These are phyloP conservation scores for Suhomyces pyralidae DNA, from an alignment of 805 yeast genomes.

Conservation along the genomic window DNA sequence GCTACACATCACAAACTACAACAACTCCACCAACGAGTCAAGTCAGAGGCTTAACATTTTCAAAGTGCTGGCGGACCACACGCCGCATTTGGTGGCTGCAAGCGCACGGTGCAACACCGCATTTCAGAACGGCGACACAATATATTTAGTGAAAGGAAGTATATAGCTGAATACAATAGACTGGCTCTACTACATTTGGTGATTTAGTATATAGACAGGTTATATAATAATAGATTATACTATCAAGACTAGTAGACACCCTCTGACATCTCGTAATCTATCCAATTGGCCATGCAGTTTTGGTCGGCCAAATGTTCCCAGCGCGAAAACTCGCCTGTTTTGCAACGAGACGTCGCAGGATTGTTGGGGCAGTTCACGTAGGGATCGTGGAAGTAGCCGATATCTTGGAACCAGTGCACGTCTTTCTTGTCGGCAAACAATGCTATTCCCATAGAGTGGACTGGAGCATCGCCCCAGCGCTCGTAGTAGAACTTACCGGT, in stretches of 20 bases:
- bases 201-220: too few species aligned
- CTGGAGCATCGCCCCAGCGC: conserved; percentile 94
- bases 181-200: neutral
- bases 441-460: conserved; percentile 71
- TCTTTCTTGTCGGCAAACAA: conserved; percentile 65
- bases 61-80: conserved; percentile 24
- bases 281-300: conserved; percentile 76
- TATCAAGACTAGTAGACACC: conserved; percentile 4
- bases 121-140: conserved; percentile 47
- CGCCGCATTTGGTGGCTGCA: conserved; percentile 24
- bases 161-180: neutral
- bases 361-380: conserved; percentile 72
- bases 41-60: conserved; percentile 49
- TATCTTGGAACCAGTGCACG: conserved; percentile 85
- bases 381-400: conserved; percentile 75
- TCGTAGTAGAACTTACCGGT: conserved; percentile 86
- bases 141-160: conserved; percentile 49
- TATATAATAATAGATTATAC: too few species aligned
- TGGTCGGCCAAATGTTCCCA: conserved; percentile 56
- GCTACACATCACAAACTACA: conserved; percentile 47
- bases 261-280: conserved; percentile 33
- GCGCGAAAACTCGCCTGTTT: conserved; percentile 51
- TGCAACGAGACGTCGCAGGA: conserved; percentile 44
- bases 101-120: conserved; percentile 39
- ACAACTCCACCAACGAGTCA: conserved; percentile 43